Evolutionary conservation across 305 asterid genomes (phyloP).

Genomic region (Solanum hybrid): DNA sequence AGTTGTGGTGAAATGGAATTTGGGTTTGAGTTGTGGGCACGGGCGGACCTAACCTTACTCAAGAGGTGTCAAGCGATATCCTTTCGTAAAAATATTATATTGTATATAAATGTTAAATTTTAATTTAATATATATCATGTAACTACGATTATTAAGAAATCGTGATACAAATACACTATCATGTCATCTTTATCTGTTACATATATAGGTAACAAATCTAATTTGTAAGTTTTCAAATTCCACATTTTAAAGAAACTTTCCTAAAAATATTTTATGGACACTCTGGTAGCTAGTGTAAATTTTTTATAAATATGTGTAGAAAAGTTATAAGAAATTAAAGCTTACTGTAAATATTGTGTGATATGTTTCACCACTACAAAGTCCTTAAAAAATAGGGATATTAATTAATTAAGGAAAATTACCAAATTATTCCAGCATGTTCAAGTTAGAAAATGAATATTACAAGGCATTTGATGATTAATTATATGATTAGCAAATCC

Average conservation of each 20-base stretch:
- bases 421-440: no score
- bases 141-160: background rate
- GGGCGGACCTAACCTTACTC: background rate
- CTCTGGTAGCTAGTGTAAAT: background rate
- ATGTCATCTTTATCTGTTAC: background rate
- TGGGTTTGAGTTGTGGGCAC: background rate
- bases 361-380: no score
- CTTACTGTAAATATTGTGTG: no score
- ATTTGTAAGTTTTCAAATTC: background rate
- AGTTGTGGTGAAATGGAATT: background rate
- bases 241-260: background rate
- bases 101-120: no score
- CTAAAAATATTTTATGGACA: background rate
- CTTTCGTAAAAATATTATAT: no score
- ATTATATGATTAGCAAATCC: no score
- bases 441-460: no score
- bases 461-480: no score
- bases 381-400: no score
- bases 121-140: background rate
- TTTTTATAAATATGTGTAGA: background rate
- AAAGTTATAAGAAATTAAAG: background rate
- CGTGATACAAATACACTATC: background rate
- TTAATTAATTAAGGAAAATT: no score
- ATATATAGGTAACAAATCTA: background rate
- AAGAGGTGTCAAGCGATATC: background rate